A percentile compares a stretch with the other conserved stretches of the same genome.
Evolutionary conservation across 495 filamentous ascomycete species (phyloP).

Genomic region (Aspergillus bridgeri): DNA sequence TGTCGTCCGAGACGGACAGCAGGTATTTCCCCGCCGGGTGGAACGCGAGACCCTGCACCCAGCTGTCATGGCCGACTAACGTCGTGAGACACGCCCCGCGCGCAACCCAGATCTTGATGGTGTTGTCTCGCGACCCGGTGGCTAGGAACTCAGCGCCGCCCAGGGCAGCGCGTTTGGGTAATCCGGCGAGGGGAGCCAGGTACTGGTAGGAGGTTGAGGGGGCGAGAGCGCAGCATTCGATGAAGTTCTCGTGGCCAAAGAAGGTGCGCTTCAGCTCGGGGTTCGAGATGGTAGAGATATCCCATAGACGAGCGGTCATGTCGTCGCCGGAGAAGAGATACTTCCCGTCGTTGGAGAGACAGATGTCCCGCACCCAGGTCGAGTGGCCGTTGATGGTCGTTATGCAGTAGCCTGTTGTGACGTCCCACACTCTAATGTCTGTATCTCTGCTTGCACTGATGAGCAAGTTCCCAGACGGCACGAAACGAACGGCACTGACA

Average conservation of each 20-base stretch:
- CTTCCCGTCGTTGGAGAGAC: slow-evolving; percentile 73
- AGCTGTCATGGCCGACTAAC: slow-evolving; percentile 88
- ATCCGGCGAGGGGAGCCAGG: slow-evolving; percentile 73
- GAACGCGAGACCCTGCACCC: slow-evolving; percentile 83
- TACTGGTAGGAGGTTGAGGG: slow-evolving; percentile 72
- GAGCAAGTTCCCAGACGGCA: slow-evolving; percentile 83
- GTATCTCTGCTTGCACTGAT: slow-evolving; percentile 77
- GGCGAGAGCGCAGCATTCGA: slow-evolving; percentile 85
- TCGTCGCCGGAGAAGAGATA: slow-evolving; percentile 81
- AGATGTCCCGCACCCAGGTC: slow-evolving; percentile 89
- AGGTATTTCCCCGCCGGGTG: slow-evolving; percentile 93
- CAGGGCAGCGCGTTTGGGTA: slow-evolving; percentile 75
- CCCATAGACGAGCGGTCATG: slow-evolving; percentile 80
- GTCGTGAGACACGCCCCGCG: slow-evolving; percentile 86
- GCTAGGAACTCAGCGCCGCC: slow-evolving; percentile 86
- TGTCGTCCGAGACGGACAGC: slow-evolving; percentile 80
- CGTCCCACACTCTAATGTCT: slow-evolving; percentile 79
- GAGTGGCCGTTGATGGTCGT: slow-evolving; percentile 77
- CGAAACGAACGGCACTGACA: slow-evolving; percentile 81
- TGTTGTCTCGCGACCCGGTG: slow-evolving; percentile 86
- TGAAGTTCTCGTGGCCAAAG: slow-evolving; percentile 81
- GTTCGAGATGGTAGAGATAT: slow-evolving; percentile 56
- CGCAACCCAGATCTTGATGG: slow-evolving; percentile 82
- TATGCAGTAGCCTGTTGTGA: slow-evolving; percentile 82
- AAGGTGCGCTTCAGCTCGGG: slow-evolving; percentile 73